Percentiles rank a stretch among this genome's conserved stretches.
These are phyloP conservation scores for Baorangia bicolor DNA, from an alignment of 768 basidiomycete genomes.

Conservation along the genomic window DNA sequence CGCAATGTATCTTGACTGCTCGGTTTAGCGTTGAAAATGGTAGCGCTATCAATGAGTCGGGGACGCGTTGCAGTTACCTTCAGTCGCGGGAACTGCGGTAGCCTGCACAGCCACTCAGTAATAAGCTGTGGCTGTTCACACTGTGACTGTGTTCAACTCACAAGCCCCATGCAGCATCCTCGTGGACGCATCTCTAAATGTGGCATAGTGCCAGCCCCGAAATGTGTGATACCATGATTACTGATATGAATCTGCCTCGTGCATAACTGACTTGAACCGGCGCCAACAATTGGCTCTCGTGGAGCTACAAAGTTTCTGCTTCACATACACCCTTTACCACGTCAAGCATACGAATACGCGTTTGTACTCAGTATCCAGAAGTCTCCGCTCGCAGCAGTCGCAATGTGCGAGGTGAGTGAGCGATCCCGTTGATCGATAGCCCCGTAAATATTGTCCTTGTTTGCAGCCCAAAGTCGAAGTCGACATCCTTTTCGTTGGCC, in stretches of 20 bases:
- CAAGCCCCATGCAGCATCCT: too few species aligned
- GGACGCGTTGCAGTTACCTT: not conserved
- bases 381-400: not conserved
- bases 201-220: not conserved
- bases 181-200: conserved; percentile 15
- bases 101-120: conserved; percentile 10
- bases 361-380: not conserved
- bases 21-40: not conserved
- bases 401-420: conserved; percentile 23
- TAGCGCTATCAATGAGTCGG: not conserved
- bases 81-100: not conserved
- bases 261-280: conserved; percentile 1
- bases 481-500: conserved; percentile 24
- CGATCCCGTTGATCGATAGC: not conserved
- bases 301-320: not conserved
- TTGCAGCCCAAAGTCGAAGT: conserved; percentile 8
- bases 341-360: not conserved
- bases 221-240: not conserved
- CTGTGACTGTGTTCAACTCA: too few species aligned
- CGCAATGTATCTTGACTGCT: not conserved
- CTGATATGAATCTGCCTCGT: conserved; percentile 31
- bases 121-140: not conserved
- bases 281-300: too few species aligned
- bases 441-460: conserved; percentile 1
- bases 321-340: conserved; percentile 5